Percentiles rank a stretch among this genome's conserved stretches.
Conservation (phyloP, 2,329 filamentous ascomycete species). For the Coniochaeta prunicola region DNA sequence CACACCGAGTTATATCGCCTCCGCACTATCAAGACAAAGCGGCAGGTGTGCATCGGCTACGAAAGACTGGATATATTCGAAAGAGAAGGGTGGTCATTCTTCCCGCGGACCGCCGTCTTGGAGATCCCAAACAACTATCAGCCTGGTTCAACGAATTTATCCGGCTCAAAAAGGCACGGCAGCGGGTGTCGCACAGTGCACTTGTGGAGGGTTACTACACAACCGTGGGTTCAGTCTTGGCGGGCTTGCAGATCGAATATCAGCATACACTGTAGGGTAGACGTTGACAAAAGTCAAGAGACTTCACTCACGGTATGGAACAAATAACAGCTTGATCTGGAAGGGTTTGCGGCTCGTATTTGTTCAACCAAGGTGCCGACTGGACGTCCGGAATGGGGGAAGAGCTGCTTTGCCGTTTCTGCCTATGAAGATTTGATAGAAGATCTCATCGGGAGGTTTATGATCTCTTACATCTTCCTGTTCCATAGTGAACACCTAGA, state of each 20-base stretch:
- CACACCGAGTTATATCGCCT: conserved; percentile 1
- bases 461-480: neutral
- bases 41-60: neutral
- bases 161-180: conserved; percentile 14
- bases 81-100: neutral
- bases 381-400: neutral
- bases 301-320: neutral
- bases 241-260: neutral
- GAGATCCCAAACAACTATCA: conserved; percentile 11
- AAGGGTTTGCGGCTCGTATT: conserved; percentile 7
- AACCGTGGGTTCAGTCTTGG: neutral
- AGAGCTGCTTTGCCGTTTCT: conserved; percentile 12
- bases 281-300: neutral
- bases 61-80: neutral
- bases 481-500: neutral
- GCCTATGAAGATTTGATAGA: conserved; percentile 13
- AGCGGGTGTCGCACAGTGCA: conserved; percentile 9
- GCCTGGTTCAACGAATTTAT: conserved; percentile 15
- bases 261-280: neutral
- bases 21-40: neutral
- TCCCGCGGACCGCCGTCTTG: conserved; percentile 11
- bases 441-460: conserved; percentile 5
- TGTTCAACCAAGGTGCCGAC: neutral
- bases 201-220: conserved; percentile 4
- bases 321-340: neutral